Evolutionary conservation across 441 rosid species (phyloP).

Genomic region (Populus trichocarpa): DNA sequence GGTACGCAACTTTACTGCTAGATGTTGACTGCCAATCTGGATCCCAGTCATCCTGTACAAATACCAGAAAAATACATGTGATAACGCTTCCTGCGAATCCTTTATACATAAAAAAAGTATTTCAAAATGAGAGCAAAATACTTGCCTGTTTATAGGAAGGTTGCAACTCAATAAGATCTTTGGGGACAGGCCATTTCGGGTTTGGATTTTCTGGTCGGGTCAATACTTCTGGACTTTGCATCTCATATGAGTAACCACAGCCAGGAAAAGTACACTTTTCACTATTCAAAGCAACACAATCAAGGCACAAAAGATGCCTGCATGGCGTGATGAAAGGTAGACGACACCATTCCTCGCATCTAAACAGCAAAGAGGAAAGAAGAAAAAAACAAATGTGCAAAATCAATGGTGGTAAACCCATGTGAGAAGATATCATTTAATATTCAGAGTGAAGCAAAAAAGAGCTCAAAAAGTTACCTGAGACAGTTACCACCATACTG

Average conservation of each 20-base stretch:
- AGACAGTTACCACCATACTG: slow-evolving; percentile 78
- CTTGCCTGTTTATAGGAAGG: slow-evolving; percentile 93
- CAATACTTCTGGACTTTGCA: slow-evolving; percentile 77
- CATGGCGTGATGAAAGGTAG: slow-evolving; percentile 92
- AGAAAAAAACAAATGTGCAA: not conserved
- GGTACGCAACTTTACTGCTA: slow-evolving; percentile 89
- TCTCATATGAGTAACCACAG: slow-evolving; percentile 74
- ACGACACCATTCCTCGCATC: slow-evolving; percentile 97
- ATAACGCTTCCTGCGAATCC: not conserved
- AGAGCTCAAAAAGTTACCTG: slow-evolving; percentile 43
- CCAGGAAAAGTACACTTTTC: slow-evolving; percentile 72
- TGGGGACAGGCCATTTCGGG: slow-evolving; percentile 95
- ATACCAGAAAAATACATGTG: slow-evolving; percentile 12
- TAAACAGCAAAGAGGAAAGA: slow-evolving; percentile 25
- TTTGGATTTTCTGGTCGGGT: slow-evolving; percentile 92
- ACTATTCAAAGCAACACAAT: slow-evolving; percentile 74
- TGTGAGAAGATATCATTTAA: not conserved
- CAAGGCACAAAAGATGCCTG: slow-evolving; percentile 85
- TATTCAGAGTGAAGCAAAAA: not conserved
- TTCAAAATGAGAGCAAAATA: not conserved
- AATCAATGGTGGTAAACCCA: not conserved
- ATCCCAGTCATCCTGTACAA: slow-evolving; percentile 86
- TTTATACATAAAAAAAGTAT: not conserved
- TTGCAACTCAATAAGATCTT: slow-evolving; percentile 95
- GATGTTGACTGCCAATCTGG: slow-evolving; percentile 98